Evolutionary conservation across 805 yeast species (phyloP), one percentile per base, ranked within the genome.

Genomic region (Lachancea cidri): DNA sequence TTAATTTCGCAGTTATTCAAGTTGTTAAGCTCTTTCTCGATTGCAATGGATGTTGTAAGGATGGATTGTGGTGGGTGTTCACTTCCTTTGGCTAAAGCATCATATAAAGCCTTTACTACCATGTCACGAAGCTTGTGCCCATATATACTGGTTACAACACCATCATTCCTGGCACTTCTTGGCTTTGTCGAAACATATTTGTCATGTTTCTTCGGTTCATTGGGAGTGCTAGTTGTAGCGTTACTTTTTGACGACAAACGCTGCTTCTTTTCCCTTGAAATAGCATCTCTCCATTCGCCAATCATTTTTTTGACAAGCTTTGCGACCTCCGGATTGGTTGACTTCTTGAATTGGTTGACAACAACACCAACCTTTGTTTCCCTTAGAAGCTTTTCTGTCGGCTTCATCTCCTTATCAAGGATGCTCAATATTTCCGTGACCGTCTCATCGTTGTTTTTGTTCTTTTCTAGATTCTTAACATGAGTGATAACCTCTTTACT

Each of bases 291-390:
- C 98, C 98, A 93, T 29, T 73, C 70, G 51, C 79, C 76, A 53
- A 93, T 88, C 68, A 89, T 85, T 51, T 77, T 79, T 61, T 85
- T 86, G 29, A 91, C 98, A 31, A 84, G 65, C 2, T 72, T 65
- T 9, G 82, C 70, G 35, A 93, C 63, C 51, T 88, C 94, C 17
- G 74, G 47, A 62, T 84, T 86, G 22, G 65, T 57, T 35, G 80
- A 78, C 6, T 85, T 66, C 49, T 95, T 78, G 55, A 84, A 78
- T 64, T 86, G 88, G 67, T 93, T 93, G 32, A 93, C 97, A 6
- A 89, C 91, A 14, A 93, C 91, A 49, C 98, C 98, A n/a, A 93
- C 91, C 62, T 87, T 88, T 6, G 98, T 93, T 56, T 91, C 78
- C 55, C 97, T 76, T 38, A 91, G 71, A 27, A 91, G 70, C 58